Evolutionary conservation across 495 filamentous ascomycete genomes (phyloP).

Genomic region (Aspergillus bridgeri): DNA sequence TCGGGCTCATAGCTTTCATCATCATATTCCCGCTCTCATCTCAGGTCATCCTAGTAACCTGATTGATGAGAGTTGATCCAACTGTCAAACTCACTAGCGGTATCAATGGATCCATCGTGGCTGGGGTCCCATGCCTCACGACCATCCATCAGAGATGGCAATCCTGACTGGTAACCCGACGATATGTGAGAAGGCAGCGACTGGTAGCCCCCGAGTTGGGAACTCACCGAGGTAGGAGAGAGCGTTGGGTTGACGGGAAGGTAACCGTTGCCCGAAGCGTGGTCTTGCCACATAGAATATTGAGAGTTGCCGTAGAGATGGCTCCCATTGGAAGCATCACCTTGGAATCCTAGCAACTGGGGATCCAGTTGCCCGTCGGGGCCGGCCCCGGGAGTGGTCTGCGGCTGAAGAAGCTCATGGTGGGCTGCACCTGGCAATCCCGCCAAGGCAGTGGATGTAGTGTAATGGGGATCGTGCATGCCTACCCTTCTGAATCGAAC

Average conservation of each 20-base stretch:
- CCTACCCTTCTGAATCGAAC: conserved; percentile 28
- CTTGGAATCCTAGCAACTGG: conserved; percentile 35
- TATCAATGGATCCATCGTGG: conserved; percentile 15
- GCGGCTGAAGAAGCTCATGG: conserved; percentile 50
- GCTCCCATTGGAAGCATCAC: conserved; percentile 7
- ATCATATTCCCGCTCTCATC: conserved; percentile 1
- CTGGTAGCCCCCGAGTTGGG: conserved; percentile 7
- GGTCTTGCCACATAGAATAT: conserved; percentile 22
- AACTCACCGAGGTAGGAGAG: conserved; percentile 10
- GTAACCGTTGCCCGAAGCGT: conserved; percentile 11
- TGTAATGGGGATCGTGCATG: conserved; percentile 31
- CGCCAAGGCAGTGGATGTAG: conserved; percentile 34
- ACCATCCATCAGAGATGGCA: conserved; percentile 9
- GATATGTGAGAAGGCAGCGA: neutral
- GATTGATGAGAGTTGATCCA: conserved; percentile 18
- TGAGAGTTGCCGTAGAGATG: conserved; percentile 14
- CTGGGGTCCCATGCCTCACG: conserved; percentile 18
- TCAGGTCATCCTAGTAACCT: conserved; percentile 9
- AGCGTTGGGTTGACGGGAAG: conserved; percentile 13
- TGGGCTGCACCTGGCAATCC: conserved; percentile 54
- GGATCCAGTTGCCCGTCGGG: conserved; percentile 43
- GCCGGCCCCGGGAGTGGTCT: conserved; percentile 19
- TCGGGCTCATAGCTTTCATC: conserved; percentile 16
- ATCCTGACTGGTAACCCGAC: conserved; percentile 8
- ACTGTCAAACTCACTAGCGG: conserved; percentile 18